Percentiles rank a stretch among this genome's conserved stretches.
These are phyloP conservation scores for Lactarius deliciosus DNA, from an alignment of 768 basidiomycete species.

Conservation along the genomic window DNA sequence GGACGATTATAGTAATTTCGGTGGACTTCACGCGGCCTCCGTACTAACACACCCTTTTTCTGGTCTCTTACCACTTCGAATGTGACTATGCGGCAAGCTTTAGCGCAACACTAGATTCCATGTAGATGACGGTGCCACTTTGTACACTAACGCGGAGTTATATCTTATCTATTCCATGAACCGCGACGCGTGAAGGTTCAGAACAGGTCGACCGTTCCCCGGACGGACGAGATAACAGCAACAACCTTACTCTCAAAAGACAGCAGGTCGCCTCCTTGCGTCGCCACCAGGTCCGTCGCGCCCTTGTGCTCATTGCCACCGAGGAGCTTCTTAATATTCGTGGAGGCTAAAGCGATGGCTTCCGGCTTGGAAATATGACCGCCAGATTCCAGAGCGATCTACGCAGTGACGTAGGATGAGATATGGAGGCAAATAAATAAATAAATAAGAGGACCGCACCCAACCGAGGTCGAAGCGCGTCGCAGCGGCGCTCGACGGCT, in stretches of 20 bases:
- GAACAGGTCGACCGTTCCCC: conserved; percentile 35
- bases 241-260: conserved; percentile 38
- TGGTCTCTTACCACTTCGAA: not conserved
- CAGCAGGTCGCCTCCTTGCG: conserved; percentile 35
- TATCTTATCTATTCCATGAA: not conserved
- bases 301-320: conserved; percentile 33
- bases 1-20: not conserved
- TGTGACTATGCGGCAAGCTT: not conserved
- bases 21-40: not conserved
- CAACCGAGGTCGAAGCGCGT: conserved; percentile 40
- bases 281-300: conserved; percentile 42
- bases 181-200: conserved; percentile 19
- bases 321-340: conserved; percentile 45
- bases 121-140: not conserved
- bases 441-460: conserved; percentile 32
- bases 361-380: conserved; percentile 37
- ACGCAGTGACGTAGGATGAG: not conserved
- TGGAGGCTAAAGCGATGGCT: conserved; percentile 40
- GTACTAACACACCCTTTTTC: not conserved
- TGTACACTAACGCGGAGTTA: not conserved
- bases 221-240: conserved; percentile 33
- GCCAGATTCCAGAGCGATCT: conserved; percentile 43
- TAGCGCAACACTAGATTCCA: not conserved
- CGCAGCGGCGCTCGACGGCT: conserved; percentile 35
- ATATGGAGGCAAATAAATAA: not conserved